phyloP scores from a whole-genome alignment of 83 land plant genomes.

The Picea abies region DNA sequence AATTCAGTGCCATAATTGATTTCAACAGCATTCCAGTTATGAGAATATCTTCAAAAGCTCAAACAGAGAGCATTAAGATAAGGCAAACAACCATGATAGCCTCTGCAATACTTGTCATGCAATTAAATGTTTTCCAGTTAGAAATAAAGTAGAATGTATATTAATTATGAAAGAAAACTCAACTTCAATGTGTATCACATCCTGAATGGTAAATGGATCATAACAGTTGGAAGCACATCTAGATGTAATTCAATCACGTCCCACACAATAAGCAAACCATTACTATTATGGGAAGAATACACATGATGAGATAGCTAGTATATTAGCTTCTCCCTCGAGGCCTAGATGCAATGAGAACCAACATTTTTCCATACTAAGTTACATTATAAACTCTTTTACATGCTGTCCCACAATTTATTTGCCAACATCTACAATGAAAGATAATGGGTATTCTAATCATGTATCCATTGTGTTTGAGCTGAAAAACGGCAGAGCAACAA shows the following conservation, averaged over 20 bases:
- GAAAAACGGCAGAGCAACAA: too few species aligned
- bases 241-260: not conserved
- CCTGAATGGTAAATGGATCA: not conserved
- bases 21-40: not conserved
- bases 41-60: not conserved
- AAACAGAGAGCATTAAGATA: not conserved
- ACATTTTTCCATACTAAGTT: not conserved
- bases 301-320: not conserved
- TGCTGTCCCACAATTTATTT: too few species aligned
- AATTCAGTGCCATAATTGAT: not conserved
- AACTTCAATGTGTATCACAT: not conserved
- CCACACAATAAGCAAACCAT: not conserved
- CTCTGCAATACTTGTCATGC: conserved; percentile 6
- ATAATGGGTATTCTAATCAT: not conserved
- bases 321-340: not conserved
- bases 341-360: not conserved
- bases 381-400: not conserved
- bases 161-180: not conserved
- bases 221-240: not conserved
- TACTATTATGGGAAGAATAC: not conserved
- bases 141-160: not conserved
- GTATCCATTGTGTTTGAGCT: too few species aligned
- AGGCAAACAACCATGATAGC: not conserved
- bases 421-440: not conserved
- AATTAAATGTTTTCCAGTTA: not conserved